Conservation (phyloP, 257 asterid genomes). For the Euphrasia confusa region DNA sequence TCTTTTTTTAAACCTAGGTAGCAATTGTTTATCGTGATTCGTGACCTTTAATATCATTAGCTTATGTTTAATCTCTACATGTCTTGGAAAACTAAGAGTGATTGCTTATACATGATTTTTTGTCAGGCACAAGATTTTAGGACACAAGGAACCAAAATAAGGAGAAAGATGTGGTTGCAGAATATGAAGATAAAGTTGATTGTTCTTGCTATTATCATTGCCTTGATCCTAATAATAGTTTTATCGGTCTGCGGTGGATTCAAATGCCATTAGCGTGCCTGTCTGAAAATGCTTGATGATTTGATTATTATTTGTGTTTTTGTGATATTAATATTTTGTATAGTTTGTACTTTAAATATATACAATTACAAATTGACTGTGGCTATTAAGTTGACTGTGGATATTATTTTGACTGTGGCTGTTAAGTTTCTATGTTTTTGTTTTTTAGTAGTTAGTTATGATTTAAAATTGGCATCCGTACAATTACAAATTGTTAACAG, state of each 20-base stretch:
- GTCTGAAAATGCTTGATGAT: conserved; percentile 26
- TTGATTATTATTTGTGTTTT: no score
- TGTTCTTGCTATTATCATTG: conserved; percentile 77
- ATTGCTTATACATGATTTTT: neutral
- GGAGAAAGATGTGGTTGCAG: conserved; percentile 95
- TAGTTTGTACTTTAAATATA: no score
- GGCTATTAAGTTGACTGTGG: no score
- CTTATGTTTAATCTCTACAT: neutral
- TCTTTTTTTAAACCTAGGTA: neutral
- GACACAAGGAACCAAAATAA: conserved; percentile 86
- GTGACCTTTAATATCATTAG: neutral
- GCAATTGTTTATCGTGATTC: conserved; percentile 6
- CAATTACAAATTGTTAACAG: no score
- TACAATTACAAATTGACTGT: no score
- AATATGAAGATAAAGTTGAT: conserved; percentile 94
- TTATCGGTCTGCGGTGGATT: conserved; percentile 76
- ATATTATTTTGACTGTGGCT: no score
- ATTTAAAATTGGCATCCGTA: no score
- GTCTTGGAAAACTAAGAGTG: neutral
- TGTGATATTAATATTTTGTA: no score
- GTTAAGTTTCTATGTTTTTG: no score
- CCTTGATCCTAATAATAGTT: conserved; percentile 84
- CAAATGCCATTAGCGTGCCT: conserved; percentile 43
- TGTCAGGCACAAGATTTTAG: conserved; percentile 91
- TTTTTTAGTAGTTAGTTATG: no score